phyloP scores from a whole-genome alignment of 2,329 filamentous ascomycete genomes.

The Penicillium italicum region DNA sequence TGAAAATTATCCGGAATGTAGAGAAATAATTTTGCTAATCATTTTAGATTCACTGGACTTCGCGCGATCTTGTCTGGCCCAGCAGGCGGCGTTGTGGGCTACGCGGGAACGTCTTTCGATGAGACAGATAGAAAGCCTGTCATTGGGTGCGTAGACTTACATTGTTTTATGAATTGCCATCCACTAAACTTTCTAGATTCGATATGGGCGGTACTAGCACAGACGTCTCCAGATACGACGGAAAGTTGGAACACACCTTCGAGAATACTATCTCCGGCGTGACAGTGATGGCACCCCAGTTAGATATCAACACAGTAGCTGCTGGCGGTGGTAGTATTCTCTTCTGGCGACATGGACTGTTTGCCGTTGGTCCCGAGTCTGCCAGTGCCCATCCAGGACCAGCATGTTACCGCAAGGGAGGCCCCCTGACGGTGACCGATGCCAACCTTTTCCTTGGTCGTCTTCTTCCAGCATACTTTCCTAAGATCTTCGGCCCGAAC shows the following conservation, averaged over 20 bases:
- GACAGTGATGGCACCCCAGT: conserved; percentile 84
- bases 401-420: conserved; percentile 88
- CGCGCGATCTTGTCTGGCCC: conserved; percentile 82
- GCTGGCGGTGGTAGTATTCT: conserved; percentile 69
- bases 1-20: background rate
- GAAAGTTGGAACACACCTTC: conserved; percentile 87
- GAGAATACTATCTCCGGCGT: conserved; percentile 93
- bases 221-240: conserved; percentile 81
- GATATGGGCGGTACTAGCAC: conserved; percentile 95
- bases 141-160: conserved; percentile 44
- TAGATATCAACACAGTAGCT: conserved; percentile 93
- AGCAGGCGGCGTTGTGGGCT: conserved; percentile 87
- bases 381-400: conserved; percentile 88
- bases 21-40: background rate
- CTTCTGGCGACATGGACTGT: conserved; percentile 85
- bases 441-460: conserved; percentile 85
- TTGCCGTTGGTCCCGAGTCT: conserved; percentile 88
- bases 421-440: conserved; percentile 85
- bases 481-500: conserved; percentile 88
- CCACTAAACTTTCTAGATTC: conserved; percentile 47
- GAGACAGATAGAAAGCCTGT: conserved; percentile 71
- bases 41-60: conserved; percentile 37
- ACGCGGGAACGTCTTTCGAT: conserved; percentile 83
- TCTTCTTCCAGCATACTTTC: conserved; percentile 87
- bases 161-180: background rate